Evolutionary conservation across 768 basidiomycete genomes (phyloP), one percentile per base, ranked within the genome.

Genomic region (Mycena chlorophos): DNA sequence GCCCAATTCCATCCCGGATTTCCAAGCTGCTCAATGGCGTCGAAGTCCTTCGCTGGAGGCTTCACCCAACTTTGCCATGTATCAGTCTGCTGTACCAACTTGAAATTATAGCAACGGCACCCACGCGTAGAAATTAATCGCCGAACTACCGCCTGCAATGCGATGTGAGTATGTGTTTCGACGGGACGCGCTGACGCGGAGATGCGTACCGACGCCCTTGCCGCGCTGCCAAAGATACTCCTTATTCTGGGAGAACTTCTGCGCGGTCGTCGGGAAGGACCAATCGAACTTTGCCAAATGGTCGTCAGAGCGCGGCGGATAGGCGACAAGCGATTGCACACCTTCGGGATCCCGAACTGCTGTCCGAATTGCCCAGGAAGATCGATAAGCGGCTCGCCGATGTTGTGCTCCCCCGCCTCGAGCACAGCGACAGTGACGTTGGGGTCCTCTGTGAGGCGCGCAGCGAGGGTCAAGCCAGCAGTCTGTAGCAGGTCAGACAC

Each of bases 1-100:
- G 69, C 62, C 78, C 78, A 83, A 58, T 80, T 81, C 81, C 82
- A 84, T 4, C 81, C 81, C 1, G 72, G 70, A 54, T 83, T 83
- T 5, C 82, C 82, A n/a, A 84, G 69, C 49, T 69, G 68, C 60
- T 82, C 81, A 46, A 77, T 68, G 5, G 68, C 70, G 49, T 72
- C 67, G 22, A 70, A 53, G 42, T 71, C 71, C 2, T 40, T 49
- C 19, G 63, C 65, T 26, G 69, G 70, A 14, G 72, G 71, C 45
- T 70, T 67, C 25, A 60, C 57, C 72, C 71, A 72, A 13, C 39
- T 43, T 34, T 8, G 31, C 17, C 17, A 17, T 34, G 31, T 8
- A 8, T 50, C 39, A 40, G 29, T 14, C 6, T 46, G 37, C 17
- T 25, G 27, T 47, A 14, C 5, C 5, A 23, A 34, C 40, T 39